Base-by-base conservation (phyloP, 2,329 filamentous ascomycete genomes). In the Aureobasidium mangrovei region DNA sequence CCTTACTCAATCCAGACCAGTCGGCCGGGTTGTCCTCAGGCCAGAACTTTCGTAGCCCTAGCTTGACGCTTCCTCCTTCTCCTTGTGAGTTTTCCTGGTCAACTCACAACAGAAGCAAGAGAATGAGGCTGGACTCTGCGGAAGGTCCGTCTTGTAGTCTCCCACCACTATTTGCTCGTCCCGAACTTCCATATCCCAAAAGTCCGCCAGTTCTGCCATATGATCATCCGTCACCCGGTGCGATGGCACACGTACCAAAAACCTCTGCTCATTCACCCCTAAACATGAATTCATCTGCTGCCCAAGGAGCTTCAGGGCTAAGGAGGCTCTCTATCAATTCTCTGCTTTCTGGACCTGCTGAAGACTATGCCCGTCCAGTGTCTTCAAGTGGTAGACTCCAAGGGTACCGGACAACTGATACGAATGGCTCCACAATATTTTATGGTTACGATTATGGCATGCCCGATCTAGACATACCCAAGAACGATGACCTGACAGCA, bases 361-460 rank as follows among this genome's bases (percentile, higher is more conserved):
- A 72, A 5, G 63, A 66, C 10, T 18, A 46, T 26, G 41, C 42
- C 1, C 40, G 32, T 10, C 47, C 39, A 6, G 26, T 10, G 10
- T 35, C 47, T 27, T 18, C 31, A 4, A 39, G 27, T 4, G 29
- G 31, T 9, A 38, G 24, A 18, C 18, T 36, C 4, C 6, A 26
- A 27, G 9, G n/a, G 6, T 39, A 56, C 31, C 54, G 36, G 3
- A 45, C 29, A 18, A 12, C 28, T 40, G 56, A 53, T 43, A 12
- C 27, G 2, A 55, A 57, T n/a, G 55, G 52, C 2, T 54, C 69
- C 35, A 76, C 70, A 5, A 79, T 76, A 41, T 18, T 18, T 4
- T 89, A 86, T 64, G 87, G 88, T 4, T 78, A 86, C 57, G 88
- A 91, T 63, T 75, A 80, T 54, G 88, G 87, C 0, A 74, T 82